Percentiles rank a stretch among this genome's conserved stretches.
phyloP scores from a whole-genome alignment of 106 monocot genomes.

The Agapanthus africanus region DNA sequence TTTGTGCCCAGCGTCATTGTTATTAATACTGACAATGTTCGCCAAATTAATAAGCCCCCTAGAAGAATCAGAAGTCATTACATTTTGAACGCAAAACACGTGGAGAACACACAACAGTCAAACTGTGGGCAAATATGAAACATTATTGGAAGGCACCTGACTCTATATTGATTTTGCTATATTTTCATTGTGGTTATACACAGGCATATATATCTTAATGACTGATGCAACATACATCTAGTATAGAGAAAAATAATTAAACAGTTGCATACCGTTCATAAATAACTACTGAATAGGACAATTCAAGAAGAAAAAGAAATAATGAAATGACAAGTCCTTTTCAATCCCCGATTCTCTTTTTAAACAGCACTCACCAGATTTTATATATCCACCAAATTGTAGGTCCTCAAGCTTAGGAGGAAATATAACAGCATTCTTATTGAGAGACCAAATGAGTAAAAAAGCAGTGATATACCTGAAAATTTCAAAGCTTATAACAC shows the following conservation, averaged over 20 bases:
- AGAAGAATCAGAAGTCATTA: slow-evolving; percentile 11
- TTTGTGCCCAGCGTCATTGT: slow-evolving; percentile 92
- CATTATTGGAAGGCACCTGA: background rate
- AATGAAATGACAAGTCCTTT: too few species aligned
- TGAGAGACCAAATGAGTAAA: slow-evolving; percentile 73
- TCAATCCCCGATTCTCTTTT: too few species aligned
- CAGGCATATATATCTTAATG: background rate
- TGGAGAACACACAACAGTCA: background rate
- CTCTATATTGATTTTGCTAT: background rate
- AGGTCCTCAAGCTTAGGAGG: slow-evolving; percentile 70
- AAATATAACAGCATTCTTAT: slow-evolving; percentile 71
- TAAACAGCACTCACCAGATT: slow-evolving; percentile 56
- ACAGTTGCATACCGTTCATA: background rate
- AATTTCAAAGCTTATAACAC: slow-evolving; percentile 1
- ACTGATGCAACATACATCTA: background rate
- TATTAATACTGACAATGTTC: slow-evolving; percentile 75
- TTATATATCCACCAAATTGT: slow-evolving; percentile 79
- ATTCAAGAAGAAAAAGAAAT: too few species aligned
- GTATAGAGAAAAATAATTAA: background rate
- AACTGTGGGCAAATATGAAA: background rate
- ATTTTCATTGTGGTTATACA: background rate
- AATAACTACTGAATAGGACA: background rate
- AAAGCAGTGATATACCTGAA: slow-evolving; percentile 68
- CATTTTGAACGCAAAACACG: background rate
- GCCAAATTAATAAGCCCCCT: slow-evolving; percentile 85